These are phyloP conservation scores for Boletus semigastroideus DNA, from an alignment of 1,284 basidiomycete species.

Conservation along the genomic window DNA sequence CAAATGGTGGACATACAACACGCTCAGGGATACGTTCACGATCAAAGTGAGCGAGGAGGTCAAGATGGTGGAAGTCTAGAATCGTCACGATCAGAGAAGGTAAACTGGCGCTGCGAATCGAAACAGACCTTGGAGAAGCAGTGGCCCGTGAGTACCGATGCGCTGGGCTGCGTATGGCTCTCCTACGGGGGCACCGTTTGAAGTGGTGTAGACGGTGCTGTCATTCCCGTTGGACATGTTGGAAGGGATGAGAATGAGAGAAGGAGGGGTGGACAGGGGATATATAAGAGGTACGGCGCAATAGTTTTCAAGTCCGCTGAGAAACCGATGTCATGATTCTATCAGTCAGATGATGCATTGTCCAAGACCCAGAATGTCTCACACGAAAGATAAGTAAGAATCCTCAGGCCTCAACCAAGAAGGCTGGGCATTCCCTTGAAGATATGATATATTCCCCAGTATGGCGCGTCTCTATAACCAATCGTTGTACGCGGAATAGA, in stretches of 20 bases:
- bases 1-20: slow-evolving; percentile 51
- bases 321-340: slow-evolving; percentile 5
- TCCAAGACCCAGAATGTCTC: slow-evolving; percentile 17
- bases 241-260: slow-evolving; percentile 4
- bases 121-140: slow-evolving; percentile 77
- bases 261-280: slow-evolving; percentile 1
- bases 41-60: slow-evolving; percentile 89
- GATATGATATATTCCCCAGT: neutral
- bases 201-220: slow-evolving; percentile 76
- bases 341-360: slow-evolving; percentile 1
- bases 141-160: slow-evolving; percentile 72
- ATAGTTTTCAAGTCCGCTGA: slow-evolving; percentile 34
- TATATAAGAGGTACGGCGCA: slow-evolving; percentile 9
- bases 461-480: slow-evolving; percentile 3
- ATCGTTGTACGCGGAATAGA: slow-evolving; percentile 10
- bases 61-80: slow-evolving; percentile 79
- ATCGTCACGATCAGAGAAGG: slow-evolving; percentile 10
- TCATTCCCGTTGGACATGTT: slow-evolving; percentile 55
- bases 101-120: neutral
- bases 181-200: slow-evolving; percentile 72
- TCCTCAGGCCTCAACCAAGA: neutral
- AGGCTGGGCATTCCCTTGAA: neutral
- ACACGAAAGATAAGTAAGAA: slow-evolving; percentile 2
- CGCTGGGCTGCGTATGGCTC: slow-evolving; percentile 80
- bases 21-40: slow-evolving; percentile 96